phyloP scores from a whole-genome alignment of 257 asterid genomes.

The Perilla frutescens region DNA sequence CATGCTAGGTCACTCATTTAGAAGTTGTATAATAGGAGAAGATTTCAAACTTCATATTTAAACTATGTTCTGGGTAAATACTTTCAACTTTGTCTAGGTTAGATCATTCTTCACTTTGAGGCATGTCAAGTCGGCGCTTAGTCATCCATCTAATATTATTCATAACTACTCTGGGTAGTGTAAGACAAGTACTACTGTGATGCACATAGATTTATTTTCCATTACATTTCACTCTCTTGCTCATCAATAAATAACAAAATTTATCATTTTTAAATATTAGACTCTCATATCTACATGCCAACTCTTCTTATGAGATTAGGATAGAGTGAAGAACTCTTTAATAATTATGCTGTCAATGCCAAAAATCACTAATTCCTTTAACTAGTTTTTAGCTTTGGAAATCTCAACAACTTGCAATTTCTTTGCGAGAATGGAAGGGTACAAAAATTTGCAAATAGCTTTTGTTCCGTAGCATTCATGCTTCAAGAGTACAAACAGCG shows the following conservation, averaged over 20 bases:
- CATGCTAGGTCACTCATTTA: slow-evolving; percentile 29
- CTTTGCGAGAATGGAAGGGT: slow-evolving; percentile 97
- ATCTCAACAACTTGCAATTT: slow-evolving; percentile 93
- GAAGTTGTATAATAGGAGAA: slow-evolving; percentile 20
- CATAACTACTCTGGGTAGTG: not conserved
- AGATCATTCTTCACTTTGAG: slow-evolving; percentile 19
- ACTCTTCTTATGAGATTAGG: slow-evolving; percentile 28
- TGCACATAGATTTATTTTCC: not conserved
- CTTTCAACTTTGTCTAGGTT: slow-evolving; percentile 22
- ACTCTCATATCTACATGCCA: slow-evolving; percentile 5
- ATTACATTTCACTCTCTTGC: slow-evolving; percentile 2
- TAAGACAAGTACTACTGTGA: slow-evolving; percentile 18
- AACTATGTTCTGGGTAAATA: slow-evolving; percentile 12
- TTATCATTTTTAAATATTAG: slow-evolving; percentile 14
- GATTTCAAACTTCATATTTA: slow-evolving; percentile 15
- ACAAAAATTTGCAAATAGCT: slow-evolving; percentile 95
- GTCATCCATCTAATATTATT: slow-evolving; percentile 19
- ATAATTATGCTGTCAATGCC: slow-evolving; percentile 15
- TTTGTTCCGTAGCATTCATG: slow-evolving; percentile 92
- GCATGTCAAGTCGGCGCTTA: slow-evolving; percentile 20
- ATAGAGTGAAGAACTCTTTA: slow-evolving; percentile 29
- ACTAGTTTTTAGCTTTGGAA: slow-evolving; percentile 80
- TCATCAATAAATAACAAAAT: slow-evolving; percentile 1
- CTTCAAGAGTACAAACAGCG: slow-evolving; percentile 68
- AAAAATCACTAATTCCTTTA: slow-evolving; percentile 55